A percentile compares a stretch with the other conserved stretches of the same genome.
These are phyloP conservation scores for Cystobasidium ongulense DNA, from an alignment of 768 basidiomycete species.

Conservation along the genomic window DNA sequence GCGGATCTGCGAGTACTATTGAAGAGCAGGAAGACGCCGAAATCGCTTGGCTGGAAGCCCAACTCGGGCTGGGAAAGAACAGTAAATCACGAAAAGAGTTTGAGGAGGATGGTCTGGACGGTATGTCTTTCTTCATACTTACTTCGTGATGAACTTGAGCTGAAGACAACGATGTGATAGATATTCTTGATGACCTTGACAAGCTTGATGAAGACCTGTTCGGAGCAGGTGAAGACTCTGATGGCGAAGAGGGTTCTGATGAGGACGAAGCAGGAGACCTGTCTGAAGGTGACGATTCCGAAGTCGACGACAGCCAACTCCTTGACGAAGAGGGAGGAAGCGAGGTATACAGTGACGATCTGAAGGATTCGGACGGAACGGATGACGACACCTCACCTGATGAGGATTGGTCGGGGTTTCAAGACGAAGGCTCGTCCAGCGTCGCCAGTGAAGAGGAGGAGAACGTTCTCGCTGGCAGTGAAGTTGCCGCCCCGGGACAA, in stretches of 20 bases:
- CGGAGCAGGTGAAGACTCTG: constrained; percentile 33
- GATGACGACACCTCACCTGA: not conserved
- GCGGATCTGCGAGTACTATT: not conserved
- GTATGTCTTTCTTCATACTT: constrained; percentile 47
- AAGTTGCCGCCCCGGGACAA: not conserved
- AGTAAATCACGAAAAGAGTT: constrained; percentile 42
- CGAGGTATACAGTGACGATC: not conserved
- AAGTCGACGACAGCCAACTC: not conserved
- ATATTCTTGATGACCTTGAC: constrained; percentile 32
- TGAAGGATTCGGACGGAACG: constrained; percentile 33
- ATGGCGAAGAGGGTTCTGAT: constrained; percentile 37
- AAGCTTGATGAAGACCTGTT: constrained; percentile 22
- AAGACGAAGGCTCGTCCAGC: not conserved
- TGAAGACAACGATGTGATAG: constrained; percentile 9
- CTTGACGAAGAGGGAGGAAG: not conserved
- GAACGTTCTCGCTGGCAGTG: not conserved
- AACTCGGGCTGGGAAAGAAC: constrained; percentile 56
- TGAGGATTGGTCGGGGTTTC: not conserved
- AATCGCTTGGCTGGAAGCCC: constrained; percentile 72
- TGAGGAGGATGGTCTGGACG: constrained; percentile 75
- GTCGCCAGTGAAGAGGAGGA: not conserved
- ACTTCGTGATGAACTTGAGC: constrained; percentile 22
- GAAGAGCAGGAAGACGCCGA: constrained; percentile 65
- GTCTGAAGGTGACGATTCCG: not conserved
- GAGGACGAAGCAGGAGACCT: constrained; percentile 47